These are phyloP conservation scores for Lentinula raphanica DNA, from an alignment of 768 basidiomycete species.

Conservation along the genomic window DNA sequence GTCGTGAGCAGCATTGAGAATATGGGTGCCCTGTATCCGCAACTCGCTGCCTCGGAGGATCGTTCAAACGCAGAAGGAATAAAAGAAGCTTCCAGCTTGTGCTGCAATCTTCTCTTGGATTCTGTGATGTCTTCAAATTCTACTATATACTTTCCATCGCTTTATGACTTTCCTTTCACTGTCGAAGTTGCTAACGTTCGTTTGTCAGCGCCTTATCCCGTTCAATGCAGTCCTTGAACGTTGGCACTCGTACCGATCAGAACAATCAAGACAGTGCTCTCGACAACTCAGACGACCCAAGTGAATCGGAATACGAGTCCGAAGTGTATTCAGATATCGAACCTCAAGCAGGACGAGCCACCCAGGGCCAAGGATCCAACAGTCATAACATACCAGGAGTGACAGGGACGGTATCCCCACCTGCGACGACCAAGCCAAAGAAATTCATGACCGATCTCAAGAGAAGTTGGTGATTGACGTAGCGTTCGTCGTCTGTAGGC, in stretches of 20 bases:
- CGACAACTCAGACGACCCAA: too few relatives aligned
- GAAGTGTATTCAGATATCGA: background rate
- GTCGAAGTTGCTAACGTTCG: too few relatives aligned
- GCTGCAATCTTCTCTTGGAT: too few relatives aligned
- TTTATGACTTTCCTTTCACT: too few relatives aligned
- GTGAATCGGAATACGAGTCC: too few relatives aligned
- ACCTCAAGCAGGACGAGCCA: background rate
- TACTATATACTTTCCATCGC: too few relatives aligned
- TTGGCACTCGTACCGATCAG: background rate
- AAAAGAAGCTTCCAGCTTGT: too few relatives aligned
- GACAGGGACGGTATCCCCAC: too few relatives aligned
- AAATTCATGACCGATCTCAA: conserved; percentile 16
- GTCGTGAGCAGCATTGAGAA: conserved; percentile 82
- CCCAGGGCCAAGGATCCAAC: background rate
- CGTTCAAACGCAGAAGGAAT: conserved; percentile 74
- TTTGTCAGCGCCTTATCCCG: conserved; percentile 39
- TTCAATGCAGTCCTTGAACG: conserved; percentile 9
- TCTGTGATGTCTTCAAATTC: too few relatives aligned
- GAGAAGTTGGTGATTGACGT: conserved; percentile 63
- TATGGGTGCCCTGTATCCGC: conserved; percentile 82
- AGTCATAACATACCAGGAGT: background rate
- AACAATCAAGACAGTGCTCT: too few relatives aligned
- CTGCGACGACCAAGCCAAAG: background rate
- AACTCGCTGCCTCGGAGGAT: conserved; percentile 68
- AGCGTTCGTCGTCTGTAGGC: conserved; percentile 48